Evolutionary conservation across 2,329 filamentous ascomycete genomes (phyloP), one percentile per base, ranked within the genome.

Genomic region (Albophoma yamanashiensis): DNA sequence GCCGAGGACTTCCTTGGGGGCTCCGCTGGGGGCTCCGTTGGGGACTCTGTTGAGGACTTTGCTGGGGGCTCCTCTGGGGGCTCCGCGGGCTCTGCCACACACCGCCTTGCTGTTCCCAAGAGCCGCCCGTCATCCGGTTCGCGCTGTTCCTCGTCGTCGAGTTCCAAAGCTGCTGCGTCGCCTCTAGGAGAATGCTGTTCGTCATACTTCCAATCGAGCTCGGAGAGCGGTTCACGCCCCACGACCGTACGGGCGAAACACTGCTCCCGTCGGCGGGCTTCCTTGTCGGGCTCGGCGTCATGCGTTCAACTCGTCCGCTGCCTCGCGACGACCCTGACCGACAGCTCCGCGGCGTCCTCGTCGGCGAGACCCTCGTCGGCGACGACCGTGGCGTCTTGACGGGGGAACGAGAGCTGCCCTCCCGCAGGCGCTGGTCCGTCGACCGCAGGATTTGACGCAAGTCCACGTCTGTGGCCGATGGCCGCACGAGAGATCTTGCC

Each of bases 341-440:
- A 5, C 59, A 55, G 40, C 60, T 58, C 0, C 55, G 57, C 45
- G 60, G 57, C n/a, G 60, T 61, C 60, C 68, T 72, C 3, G 57
- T 60, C 0, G 72, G 69, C 6, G 71, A 69, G 8, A 17, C 47
- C 27, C 47, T 34, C 27, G 47, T 27, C 43, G 64, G 56, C 31
- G 62, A 63, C 31, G 42, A 55, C 31, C 61, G 59, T 7, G 70
- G 64, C 38, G 67, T 72, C 66, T 73, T 73, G 27, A 64, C 63
- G 0, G 71, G 70, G 2, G 73, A 73, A 20, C 60, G 62, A 25
- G 66, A 70, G 12, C 60, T 66, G 4, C 76, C 76, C 4, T 77
- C 74, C 25, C 75, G 72, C 17, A 84, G 73, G 12, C 81, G 73
- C 70, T 78, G 72, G 34, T 83, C 82, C 1, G 82, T 85, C 40